phyloP scores from a whole-genome alignment of 2,329 filamentous ascomycete species.

The Aspergillus nomiae region DNA sequence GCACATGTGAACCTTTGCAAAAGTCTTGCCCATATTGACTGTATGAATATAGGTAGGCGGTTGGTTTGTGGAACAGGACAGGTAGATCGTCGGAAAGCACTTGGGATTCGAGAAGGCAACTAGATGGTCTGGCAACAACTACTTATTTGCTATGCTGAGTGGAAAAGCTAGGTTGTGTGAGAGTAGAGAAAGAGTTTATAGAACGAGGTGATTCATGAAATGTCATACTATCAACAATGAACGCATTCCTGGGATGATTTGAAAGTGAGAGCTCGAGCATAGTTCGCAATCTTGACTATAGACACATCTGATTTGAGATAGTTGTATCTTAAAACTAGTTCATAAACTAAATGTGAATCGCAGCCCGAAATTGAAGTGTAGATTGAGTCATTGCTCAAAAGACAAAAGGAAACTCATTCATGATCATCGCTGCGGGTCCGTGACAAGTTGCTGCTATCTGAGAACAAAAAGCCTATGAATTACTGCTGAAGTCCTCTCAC shows the following conservation, averaged over 20 bases:
- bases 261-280: neutral
- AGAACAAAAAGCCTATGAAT: slow-evolving; percentile 10
- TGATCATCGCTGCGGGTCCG: slow-evolving; percentile 9
- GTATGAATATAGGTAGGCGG: neutral
- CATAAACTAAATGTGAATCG: slow-evolving; percentile 6
- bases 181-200: neutral
- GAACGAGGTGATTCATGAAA: neutral
- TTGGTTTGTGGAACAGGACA: neutral
- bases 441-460: neutral
- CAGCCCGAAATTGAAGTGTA: slow-evolving; percentile 6
- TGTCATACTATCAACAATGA: neutral
- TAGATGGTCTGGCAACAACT: neutral
- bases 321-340: neutral
- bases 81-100: neutral
- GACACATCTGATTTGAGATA: neutral
- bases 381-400: neutral
- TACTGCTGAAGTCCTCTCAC: slow-evolving; percentile 59
- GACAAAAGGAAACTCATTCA: slow-evolving; percentile 1
- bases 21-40: slow-evolving; percentile 42
- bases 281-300: neutral
- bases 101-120: neutral
- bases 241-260: neutral
- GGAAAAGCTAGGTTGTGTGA: neutral
- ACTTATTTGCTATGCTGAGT: neutral
- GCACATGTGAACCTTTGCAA: slow-evolving; percentile 59